Evolutionary conservation across 176 grass and related monocot species (phyloP).

Genomic region (Cenchrus purpureus): DNA sequence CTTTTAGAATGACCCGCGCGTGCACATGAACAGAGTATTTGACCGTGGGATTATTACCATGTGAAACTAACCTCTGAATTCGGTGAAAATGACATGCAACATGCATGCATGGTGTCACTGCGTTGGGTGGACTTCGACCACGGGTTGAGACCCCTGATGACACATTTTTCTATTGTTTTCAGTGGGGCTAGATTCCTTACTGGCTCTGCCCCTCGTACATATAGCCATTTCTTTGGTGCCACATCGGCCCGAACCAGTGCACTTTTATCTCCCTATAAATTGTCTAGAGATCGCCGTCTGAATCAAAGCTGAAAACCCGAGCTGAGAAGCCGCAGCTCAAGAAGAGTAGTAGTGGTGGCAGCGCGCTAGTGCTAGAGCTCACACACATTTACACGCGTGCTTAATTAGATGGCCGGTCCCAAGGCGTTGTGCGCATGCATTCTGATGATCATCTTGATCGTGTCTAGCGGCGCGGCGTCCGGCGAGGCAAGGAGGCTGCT

Average conservation of each 20-base stretch:
- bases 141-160: not conserved
- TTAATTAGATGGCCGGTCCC: constrained; percentile 38
- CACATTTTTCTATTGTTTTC: not conserved
- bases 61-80: not conserved
- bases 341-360: not conserved
- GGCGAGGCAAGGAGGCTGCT: constrained; percentile 39
- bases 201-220: not conserved
- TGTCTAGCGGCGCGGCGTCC: not conserved
- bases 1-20: not conserved
- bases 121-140: not conserved
- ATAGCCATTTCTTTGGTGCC: not conserved
- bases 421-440: constrained; percentile 31
- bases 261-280: constrained; percentile 45
- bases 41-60: not conserved
- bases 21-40: constrained; percentile 28
- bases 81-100: constrained; percentile 36
- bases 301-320: constrained; percentile 26
- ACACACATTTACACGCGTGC: not conserved
- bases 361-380: not conserved
- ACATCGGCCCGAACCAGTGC: not conserved
- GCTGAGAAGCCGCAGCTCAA: not conserved
- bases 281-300: not conserved
- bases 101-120: not conserved
- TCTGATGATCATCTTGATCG: constrained; percentile 37
- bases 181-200: not conserved